Evolutionary conservation across 1,284 basidiomycete genomes (phyloP), one percentile per base, ranked within the genome.

Genomic region (Irpex sp.): DNA sequence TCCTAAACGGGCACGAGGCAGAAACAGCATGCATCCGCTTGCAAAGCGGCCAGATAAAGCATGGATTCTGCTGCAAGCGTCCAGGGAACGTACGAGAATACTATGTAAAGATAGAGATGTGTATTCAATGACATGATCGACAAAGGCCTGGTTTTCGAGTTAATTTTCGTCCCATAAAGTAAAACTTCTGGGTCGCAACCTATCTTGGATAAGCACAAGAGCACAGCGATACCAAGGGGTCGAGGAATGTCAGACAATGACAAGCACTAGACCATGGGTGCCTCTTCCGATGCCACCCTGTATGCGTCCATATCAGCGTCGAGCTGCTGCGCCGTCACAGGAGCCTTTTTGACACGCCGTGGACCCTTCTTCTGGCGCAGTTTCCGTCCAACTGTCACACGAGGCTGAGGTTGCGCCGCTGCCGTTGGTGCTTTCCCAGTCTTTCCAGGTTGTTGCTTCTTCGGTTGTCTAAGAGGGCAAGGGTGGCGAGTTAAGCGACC

Each of bases 231-330:
- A 4, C 26, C 26, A 26, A 26, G 26, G 3, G 26, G 40, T 11
- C 40, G 8, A 44, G 15, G 40, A 11, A 9, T 44, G 40, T 9
- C 2, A 44, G 15, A 44, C 15, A 44, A 44, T 44, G 40, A 5
- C 15, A 9, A 44, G 15, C 26, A 26, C 26, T 26, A 26, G 26
- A 15, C 8, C 40, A 44, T 44, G 11, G 40, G 11, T 11, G 40
- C 40, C 11, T 62, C 60, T 19, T 64, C 36, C n/a, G 65, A 65
- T 13, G 62, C 60, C 56, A 84, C 83, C 38, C 81, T 79, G 68
- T 90, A 91, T 58, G 88, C 85, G 61, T 91, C 88, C 85, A 91
- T 90, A 73, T 91, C 88, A 72, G 81, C 78, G 72, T 91, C 88
- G 36, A 91, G 77, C 65, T 89, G 80, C 37, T 79, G 82, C 26